Evolutionary conservation across 2,329 filamentous ascomycete species (phyloP).

Genomic region (Xylaria sp.): DNA sequence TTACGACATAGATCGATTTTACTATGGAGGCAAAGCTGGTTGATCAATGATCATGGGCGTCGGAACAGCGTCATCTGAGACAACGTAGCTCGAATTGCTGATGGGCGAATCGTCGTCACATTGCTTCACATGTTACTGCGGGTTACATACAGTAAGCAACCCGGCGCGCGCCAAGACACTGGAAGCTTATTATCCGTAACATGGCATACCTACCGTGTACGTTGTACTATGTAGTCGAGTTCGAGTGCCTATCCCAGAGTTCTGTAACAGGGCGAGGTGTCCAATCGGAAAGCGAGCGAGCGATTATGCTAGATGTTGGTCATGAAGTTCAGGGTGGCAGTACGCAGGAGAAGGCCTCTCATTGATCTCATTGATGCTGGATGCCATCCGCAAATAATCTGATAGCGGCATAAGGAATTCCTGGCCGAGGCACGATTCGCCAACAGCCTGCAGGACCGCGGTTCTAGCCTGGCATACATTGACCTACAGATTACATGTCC

Average conservation of each 20-base stretch:
- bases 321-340: slow-evolving; percentile 1
- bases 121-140: slow-evolving; percentile 22
- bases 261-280: slow-evolving; percentile 11
- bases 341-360: background rate
- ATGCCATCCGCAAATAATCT: background rate
- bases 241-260: slow-evolving; percentile 3
- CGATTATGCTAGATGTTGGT: slow-evolving; percentile 2
- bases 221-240: too few relatives aligned
- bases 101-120: slow-evolving; percentile 26
- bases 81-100: slow-evolving; percentile 22
- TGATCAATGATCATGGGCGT: slow-evolving; percentile 21
- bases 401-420: background rate
- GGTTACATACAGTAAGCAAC: slow-evolving; percentile 32
- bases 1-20: slow-evolving; percentile 10
- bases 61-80: slow-evolving; percentile 25
- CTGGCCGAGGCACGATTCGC: background rate
- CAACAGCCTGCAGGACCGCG: background rate
- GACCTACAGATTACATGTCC: too few relatives aligned
- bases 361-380: background rate
- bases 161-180: slow-evolving; percentile 24
- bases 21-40: slow-evolving; percentile 20
- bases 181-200: slow-evolving; percentile 23
- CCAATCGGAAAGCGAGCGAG: slow-evolving; percentile 13
- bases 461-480: background rate
- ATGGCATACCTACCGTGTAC: too few relatives aligned